Conservation (phyloP, 2,329 filamentous ascomycete species). For the Alternaria gansuensis region DNA sequence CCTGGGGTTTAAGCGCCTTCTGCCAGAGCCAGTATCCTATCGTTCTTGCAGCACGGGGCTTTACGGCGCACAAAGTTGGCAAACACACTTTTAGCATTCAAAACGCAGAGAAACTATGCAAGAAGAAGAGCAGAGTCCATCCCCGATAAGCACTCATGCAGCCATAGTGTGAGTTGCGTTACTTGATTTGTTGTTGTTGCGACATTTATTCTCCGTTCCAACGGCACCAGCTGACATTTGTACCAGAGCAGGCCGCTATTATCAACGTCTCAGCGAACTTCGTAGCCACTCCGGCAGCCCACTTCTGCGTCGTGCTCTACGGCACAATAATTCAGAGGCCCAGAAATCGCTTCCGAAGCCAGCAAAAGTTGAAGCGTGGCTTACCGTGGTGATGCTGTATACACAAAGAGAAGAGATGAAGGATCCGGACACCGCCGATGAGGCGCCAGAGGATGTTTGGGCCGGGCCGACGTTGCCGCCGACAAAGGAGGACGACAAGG, state of each 20-base stretch:
- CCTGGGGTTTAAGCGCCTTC: neutral
- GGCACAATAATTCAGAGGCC: neutral
- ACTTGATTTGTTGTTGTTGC: too few species aligned
- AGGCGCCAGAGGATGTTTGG: neutral
- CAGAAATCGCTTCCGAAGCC: neutral
- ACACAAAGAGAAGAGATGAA: neutral
- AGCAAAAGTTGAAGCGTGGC: slow-evolving; percentile 2
- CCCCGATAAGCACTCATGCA: neutral
- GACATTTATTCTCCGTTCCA: neutral
- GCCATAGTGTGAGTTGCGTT: neutral
- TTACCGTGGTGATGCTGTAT: neutral
- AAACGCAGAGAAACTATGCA: neutral
- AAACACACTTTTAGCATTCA: neutral
- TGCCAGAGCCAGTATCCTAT: neutral
- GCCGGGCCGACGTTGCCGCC: neutral
- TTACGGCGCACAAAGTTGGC: neutral
- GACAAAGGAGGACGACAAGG: neutral
- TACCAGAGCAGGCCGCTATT: neutral
- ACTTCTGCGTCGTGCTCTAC: neutral
- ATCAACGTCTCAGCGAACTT: neutral
- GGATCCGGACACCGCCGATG: neutral
- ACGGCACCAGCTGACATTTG: neutral
- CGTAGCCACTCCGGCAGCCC: neutral
- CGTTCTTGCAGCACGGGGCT: neutral
- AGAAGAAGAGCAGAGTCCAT: neutral